These are phyloP conservation scores for Fusarium tjaetaba DNA, from an alignment of 2,329 filamentous ascomycete genomes.

Conservation along the genomic window DNA sequence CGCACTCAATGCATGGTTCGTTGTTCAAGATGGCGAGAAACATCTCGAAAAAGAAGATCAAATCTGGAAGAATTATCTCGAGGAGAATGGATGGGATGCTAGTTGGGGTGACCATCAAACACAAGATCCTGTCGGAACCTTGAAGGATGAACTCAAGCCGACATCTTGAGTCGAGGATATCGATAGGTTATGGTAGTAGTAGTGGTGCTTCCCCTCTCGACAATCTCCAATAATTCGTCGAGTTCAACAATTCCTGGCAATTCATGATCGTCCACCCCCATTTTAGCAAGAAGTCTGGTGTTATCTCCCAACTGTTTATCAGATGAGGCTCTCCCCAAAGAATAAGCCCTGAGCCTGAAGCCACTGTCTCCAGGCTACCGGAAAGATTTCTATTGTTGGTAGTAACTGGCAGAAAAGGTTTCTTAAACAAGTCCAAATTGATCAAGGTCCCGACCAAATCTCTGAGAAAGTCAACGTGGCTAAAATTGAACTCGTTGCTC, in stretches of 20 bases:
- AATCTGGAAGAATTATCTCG: background rate
- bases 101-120: conserved; percentile 3
- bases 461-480: background rate
- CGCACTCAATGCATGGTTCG: background rate
- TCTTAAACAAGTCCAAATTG: background rate
- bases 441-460: background rate
- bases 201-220: background rate
- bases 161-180: background rate
- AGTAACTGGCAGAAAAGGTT: too few relatives aligned
- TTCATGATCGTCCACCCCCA: background rate
- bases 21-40: background rate
- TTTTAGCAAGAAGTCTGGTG: background rate
- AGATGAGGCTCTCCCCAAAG: background rate
- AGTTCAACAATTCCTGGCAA: background rate
- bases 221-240: background rate
- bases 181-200: background rate
- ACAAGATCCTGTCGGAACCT: background rate
- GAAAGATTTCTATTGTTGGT: too few relatives aligned
- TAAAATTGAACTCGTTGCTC: background rate
- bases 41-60: conserved; percentile 4
- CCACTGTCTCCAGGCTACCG: rapidly evolving
- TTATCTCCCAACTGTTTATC: background rate
- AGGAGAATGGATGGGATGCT: background rate
- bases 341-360: background rate
- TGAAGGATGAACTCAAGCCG: background rate